A percentile compares a stretch with the other conserved stretches of the same genome.
Conservation (phyloP, 106 monocot genomes). For the Dioscorea alata region DNA sequence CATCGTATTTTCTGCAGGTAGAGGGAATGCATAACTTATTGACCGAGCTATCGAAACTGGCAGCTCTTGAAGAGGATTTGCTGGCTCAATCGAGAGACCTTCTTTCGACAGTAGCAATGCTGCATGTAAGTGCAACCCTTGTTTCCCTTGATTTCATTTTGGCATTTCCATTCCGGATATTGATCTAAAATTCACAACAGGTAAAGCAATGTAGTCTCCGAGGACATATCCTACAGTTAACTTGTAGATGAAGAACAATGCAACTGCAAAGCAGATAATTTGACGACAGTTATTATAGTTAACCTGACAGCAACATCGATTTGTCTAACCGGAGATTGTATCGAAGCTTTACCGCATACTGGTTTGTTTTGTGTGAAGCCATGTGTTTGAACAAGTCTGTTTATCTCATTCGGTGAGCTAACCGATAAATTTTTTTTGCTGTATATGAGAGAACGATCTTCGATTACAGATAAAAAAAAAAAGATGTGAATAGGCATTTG, state of each 20-base stretch:
- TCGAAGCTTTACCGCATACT: neutral
- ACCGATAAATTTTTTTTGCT: neutral
- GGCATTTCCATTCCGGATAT: neutral
- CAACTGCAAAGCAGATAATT: constrained; percentile 2
- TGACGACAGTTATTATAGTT: neutral
- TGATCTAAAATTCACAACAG: constrained; percentile 16
- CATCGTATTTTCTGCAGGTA: constrained; percentile 28
- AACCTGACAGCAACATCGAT: constrained; percentile 4
- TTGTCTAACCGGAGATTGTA: constrained; percentile 4
- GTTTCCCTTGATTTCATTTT: neutral
- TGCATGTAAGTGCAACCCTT: constrained; percentile 44
- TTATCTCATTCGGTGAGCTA: neutral
- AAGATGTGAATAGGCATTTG: too few relatives aligned
- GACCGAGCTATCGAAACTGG: constrained; percentile 53
- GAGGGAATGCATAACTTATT: constrained; percentile 34
- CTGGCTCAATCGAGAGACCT: constrained; percentile 56
- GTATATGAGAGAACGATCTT: neutral
- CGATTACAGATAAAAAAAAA: too few relatives aligned
- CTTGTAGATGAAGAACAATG: constrained; percentile 3
- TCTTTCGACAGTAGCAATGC: constrained; percentile 39
- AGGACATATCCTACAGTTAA: constrained; percentile 31
- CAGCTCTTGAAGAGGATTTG: constrained; percentile 48
- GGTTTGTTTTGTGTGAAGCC: too few relatives aligned
- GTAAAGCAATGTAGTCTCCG: constrained; percentile 46
- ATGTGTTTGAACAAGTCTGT: neutral